These are phyloP conservation scores for Leccinum subgranulosum DNA, from an alignment of 768 basidiomycete species.

Conservation along the genomic window DNA sequence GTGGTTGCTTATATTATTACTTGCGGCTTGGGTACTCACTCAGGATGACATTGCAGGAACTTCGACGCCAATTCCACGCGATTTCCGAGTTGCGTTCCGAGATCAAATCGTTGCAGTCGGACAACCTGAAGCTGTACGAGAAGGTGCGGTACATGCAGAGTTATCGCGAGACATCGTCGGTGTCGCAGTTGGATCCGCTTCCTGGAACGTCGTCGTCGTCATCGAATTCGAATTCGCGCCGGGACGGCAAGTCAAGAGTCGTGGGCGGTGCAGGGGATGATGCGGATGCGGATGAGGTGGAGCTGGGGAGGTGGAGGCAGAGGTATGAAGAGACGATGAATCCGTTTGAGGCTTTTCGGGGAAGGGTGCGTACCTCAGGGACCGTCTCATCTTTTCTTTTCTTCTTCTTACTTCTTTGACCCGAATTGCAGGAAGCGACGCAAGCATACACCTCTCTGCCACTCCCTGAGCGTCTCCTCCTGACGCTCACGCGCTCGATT, in stretches of 20 bases:
- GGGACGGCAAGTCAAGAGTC: not conserved
- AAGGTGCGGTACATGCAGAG: conserved; percentile 99
- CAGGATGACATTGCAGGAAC: conserved; percentile 53
- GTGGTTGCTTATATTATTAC: not conserved
- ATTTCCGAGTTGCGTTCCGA: conserved; percentile 93
- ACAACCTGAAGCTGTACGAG: conserved; percentile 97
- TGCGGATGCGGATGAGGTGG: conserved; percentile 48
- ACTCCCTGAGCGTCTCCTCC: conserved; percentile 84
- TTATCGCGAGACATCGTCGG: conserved; percentile 74
- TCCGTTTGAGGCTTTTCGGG: conserved; percentile 96
- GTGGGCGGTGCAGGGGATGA: conserved; percentile 17
- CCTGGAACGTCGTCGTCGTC: conserved; percentile 37
- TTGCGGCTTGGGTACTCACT: not conserved
- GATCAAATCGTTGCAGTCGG: conserved; percentile 86
- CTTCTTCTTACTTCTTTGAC: not conserved
- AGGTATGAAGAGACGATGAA: conserved; percentile 98
- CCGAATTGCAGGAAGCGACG: conserved; percentile 77
- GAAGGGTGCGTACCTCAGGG: conserved; percentile 60
- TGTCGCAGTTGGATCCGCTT: conserved; percentile 67
- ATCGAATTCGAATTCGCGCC: conserved; percentile 1
- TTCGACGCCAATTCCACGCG: conserved; percentile 91
- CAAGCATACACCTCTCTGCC: conserved; percentile 89
- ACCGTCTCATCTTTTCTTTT: not conserved
- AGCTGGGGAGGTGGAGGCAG: conserved; percentile 82
- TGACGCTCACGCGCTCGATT: conserved; percentile 79